Evolutionary conservation across 208 protist species (phyloP), one percentile per base, ranked within the genome.

Genomic region (Leishmania gerbilli): DNA sequence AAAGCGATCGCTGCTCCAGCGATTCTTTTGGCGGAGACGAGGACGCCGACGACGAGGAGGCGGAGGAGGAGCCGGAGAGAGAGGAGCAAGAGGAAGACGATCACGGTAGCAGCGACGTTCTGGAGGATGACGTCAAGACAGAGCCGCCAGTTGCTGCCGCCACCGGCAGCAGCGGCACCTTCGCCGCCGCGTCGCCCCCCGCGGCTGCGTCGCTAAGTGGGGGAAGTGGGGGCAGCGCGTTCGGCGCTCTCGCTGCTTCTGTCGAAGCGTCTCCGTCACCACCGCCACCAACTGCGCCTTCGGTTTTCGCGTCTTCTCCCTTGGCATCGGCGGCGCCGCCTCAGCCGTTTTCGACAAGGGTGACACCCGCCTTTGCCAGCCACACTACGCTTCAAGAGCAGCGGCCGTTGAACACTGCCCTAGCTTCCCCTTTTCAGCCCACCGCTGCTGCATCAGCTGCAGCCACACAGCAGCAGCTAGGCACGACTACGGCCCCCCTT

Each of bases 1-100:
- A 79, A 24, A 62, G 79, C 3, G 76, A 76, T 49, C 37, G 64
- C 27, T 21, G 64, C n/a, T 45, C 58, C 19, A 76, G 76, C n/a
- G 75, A 3, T 1, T 13, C 13, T 19, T 74, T 11, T 5, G 42
- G 1, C 34, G 74, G 37, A 15, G 34, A 65, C 24, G 53, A 77
- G 8, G 56, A 64, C 72, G 49, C 27, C 6, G 51, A 60, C 5
- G 15, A 2, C 13, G 34, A 76, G 17, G 72, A 64, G 47, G 37
- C 11, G 15, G 37, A 24, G 19, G 68, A 53, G 42, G 24, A n/a
- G 8, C 24, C 11, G 40, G 68, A n/a, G 62, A 3, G 77, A 34
- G 72, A 56, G 9, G 72, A 0, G 67, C n/a, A 68, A n/a, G 64
- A 75, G 1, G 69, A 64, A 34, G 42, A 21, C 7, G 62, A 80